phyloP scores from a whole-genome alignment of 2,329 filamentous ascomycete genomes.

The Cercospora sesami region DNA sequence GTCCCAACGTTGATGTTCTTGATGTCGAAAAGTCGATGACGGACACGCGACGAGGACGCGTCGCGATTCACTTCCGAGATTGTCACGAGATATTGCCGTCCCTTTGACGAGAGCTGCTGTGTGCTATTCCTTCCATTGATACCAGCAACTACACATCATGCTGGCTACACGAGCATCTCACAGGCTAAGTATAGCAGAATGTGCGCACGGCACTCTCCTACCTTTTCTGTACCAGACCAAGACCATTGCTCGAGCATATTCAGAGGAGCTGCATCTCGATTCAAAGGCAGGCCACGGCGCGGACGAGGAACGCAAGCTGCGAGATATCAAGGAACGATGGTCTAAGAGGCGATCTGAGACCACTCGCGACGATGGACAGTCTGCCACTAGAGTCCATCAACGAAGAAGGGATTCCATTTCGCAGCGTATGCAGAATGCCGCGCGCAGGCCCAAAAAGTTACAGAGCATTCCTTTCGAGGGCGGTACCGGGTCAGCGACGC shows the following conservation, averaged over 20 bases:
- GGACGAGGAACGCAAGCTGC: conserved; percentile 3
- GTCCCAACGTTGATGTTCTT: background rate
- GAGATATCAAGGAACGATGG: conserved; percentile 14
- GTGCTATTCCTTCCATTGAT: too few species aligned
- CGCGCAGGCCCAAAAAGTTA: background rate
- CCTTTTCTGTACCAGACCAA: conserved; percentile 37
- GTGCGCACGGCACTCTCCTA: conserved; percentile 17
- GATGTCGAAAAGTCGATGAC: conserved; percentile 18
- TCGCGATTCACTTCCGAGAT: conserved; percentile 9
- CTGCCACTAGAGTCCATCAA: background rate
- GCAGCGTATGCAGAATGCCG: conserved; percentile 1
- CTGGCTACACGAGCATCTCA: background rate
- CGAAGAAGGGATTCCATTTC: background rate
- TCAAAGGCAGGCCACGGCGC: conserved; percentile 7
- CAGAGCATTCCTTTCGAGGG: conserved; percentile 26
- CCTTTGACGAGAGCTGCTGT: background rate
- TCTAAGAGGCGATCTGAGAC: background rate
- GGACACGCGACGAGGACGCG: conserved; percentile 17
- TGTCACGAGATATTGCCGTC: background rate
- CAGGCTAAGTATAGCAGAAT: background rate
- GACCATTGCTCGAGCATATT: conserved; percentile 30
- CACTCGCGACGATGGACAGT: background rate
- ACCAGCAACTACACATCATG: conserved; percentile 1
- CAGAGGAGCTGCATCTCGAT: conserved; percentile 3
- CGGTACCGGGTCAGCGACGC: conserved; percentile 6